Percentiles rank a stretch among this genome's conserved stretches.
Evolutionary conservation across 352 stramenopile genomes (phyloP).

Genomic region (Pilasporangium apinafurcum): DNA sequence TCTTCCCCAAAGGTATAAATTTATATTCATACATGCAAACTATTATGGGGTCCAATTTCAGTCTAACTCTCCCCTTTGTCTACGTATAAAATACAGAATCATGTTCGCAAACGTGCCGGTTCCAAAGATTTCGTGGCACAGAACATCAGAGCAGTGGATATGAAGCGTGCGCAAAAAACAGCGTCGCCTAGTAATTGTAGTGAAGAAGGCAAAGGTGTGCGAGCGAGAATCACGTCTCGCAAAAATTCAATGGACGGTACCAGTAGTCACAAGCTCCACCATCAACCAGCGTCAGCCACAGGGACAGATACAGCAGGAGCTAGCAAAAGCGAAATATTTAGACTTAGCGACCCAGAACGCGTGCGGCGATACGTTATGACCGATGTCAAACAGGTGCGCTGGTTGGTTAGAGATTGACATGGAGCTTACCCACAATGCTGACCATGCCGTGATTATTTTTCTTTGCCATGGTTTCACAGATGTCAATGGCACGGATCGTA

Average conservation of each 20-base stretch:
- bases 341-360: constrained; percentile 55
- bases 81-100: background rate
- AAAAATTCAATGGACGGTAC: constrained; percentile 22
- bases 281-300: constrained; percentile 5
- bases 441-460: constrained; percentile 4
- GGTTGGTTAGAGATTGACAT: too few species aligned
- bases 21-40: background rate
- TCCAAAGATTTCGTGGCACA: constrained; percentile 33
- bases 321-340: constrained; percentile 13
- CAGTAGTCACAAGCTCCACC: constrained; percentile 15
- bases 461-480: constrained; percentile 24
- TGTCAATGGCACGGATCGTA: constrained; percentile 79
- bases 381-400: constrained; percentile 63
- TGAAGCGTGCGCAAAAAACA: constrained; percentile 3
- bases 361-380: constrained; percentile 56
- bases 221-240: background rate
- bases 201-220: too few species aligned
- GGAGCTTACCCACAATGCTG: too few species aligned
- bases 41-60: too few species aligned
- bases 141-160: constrained; percentile 27
- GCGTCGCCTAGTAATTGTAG: background rate
- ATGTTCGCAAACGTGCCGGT: constrained; percentile 14
- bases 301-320: background rate
- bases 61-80: background rate
- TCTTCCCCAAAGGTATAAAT: constrained; percentile 4